Conservation (phyloP, 2,329 filamentous ascomycete genomes). For the Thielaviopsis musarum region DNA sequence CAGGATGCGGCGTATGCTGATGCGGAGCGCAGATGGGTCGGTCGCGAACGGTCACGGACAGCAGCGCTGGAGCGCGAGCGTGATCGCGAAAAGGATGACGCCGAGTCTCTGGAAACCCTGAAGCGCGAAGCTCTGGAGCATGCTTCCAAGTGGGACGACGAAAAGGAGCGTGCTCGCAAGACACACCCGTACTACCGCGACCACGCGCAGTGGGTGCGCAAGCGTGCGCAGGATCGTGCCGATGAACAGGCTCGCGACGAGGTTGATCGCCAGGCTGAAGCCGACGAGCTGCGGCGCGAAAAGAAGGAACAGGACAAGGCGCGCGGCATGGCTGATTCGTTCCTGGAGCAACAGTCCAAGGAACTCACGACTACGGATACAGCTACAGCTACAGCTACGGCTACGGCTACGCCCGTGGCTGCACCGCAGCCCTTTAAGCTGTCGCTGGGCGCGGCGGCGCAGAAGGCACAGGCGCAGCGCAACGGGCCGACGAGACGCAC, state of each 20-base stretch:
- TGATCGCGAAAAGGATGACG: constrained; percentile 62
- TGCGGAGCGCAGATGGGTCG: constrained; percentile 78
- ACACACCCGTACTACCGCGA: constrained; percentile 74
- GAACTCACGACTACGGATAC: constrained; percentile 35
- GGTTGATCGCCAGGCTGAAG: constrained; percentile 63
- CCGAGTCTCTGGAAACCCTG: constrained; percentile 44
- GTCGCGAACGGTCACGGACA: constrained; percentile 68
- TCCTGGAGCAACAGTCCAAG: constrained; percentile 68
- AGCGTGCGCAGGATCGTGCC: constrained; percentile 54
- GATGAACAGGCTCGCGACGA: constrained; percentile 66
- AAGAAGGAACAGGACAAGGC: constrained; percentile 61
- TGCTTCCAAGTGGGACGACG: constrained; percentile 69
- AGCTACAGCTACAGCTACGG: not conserved
- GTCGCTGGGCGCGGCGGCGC: constrained; percentile 75
- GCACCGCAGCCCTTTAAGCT: constrained; percentile 75
- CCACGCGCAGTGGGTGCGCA: constrained; percentile 67
- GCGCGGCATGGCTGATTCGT: constrained; percentile 73
- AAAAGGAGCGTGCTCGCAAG: constrained; percentile 59
- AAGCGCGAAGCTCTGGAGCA: constrained; percentile 51
- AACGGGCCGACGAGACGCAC: constrained; percentile 50
- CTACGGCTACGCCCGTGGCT: constrained; percentile 18
- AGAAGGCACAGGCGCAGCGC: constrained; percentile 45
- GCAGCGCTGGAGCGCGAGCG: constrained; percentile 75
- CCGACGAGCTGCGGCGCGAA: constrained; percentile 53
- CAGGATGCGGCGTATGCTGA: constrained; percentile 68